Evolutionary conservation across 2,329 filamentous ascomycete genomes (phyloP).

Genomic region (Coniella vitis): DNA sequence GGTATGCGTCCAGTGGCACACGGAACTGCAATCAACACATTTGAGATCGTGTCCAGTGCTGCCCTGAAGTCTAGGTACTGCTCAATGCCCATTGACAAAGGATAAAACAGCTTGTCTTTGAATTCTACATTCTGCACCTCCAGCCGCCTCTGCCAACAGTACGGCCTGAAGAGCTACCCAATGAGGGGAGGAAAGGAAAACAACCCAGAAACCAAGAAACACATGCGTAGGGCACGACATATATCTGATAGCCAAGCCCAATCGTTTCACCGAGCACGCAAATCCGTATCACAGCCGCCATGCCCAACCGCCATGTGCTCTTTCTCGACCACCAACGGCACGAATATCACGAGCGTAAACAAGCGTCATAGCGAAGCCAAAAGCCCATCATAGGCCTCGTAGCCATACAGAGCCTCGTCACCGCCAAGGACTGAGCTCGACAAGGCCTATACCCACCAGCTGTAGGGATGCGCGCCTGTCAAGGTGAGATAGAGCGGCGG

Average conservation of each 20-base stretch:
- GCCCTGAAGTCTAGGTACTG: no score
- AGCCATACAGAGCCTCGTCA: slow-evolving; percentile 24
- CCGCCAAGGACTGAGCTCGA: slow-evolving; percentile 20
- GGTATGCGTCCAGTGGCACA: no score
- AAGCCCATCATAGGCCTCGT: slow-evolving; percentile 30
- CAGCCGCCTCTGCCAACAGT: no score
- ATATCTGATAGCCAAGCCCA: background rate
- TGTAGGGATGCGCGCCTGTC: slow-evolving; percentile 24
- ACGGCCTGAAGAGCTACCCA: no score
- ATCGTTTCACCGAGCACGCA: slow-evolving; percentile 23
- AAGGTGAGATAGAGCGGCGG: slow-evolving; percentile 27
- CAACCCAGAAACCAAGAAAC: background rate
- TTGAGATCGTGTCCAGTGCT: no score
- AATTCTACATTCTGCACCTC: no score
- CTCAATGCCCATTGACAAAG: no score
- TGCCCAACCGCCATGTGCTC: slow-evolving; percentile 27
- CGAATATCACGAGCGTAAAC: slow-evolving; percentile 26
- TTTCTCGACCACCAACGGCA: slow-evolving; percentile 24
- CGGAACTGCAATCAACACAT: no score
- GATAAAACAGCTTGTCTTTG: no score
- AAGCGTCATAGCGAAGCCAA: slow-evolving; percentile 29
- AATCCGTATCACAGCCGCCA: slow-evolving; percentile 31
- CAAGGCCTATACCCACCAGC: slow-evolving; percentile 27
- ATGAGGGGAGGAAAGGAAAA: no score
- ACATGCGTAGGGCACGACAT: background rate